These are phyloP conservation scores for Monotropa hypopitys DNA, from an alignment of 179 eudicot species.

Conservation along the genomic window DNA sequence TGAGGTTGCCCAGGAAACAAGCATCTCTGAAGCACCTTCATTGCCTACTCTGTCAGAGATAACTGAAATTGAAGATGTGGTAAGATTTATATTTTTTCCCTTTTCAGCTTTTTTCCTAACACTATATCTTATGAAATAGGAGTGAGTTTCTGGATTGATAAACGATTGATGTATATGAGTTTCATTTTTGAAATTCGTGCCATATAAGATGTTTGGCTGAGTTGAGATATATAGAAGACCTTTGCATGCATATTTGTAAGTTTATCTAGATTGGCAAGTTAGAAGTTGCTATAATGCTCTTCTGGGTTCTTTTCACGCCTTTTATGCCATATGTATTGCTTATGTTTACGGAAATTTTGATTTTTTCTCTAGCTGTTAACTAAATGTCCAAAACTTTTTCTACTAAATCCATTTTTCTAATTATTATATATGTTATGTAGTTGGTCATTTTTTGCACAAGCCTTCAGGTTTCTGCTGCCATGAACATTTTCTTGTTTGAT, in stretches of 20 bases:
- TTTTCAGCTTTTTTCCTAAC: neutral
- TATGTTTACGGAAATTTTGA: neutral
- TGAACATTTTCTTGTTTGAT: too few relatives aligned
- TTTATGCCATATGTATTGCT: neutral
- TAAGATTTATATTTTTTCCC: conserved; percentile 19
- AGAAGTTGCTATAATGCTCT: neutral
- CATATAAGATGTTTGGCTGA: neutral
- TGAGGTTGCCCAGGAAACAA: conserved; percentile 49
- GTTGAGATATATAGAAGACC: neutral
- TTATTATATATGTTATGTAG: neutral
- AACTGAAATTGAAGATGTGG: conserved; percentile 84
- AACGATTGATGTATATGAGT: neutral
- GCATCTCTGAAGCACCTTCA: conserved; percentile 56
- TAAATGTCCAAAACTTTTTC: neutral
- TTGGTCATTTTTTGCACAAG: neutral
- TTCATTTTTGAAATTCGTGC: neutral
- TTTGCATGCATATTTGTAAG: neutral
- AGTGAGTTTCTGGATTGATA: neutral
- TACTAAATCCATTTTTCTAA: neutral
- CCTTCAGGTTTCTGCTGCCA: neutral
- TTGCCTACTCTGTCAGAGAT: conserved; percentile 66
- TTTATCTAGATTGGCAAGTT: neutral
- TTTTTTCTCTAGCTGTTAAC: neutral
- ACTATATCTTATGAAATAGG: neutral
- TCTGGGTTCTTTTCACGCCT: neutral